Evolutionary conservation across 2,329 filamentous ascomycete species (phyloP), one percentile per base, ranked within the genome.

Genomic region (Akanthomyces dipterigenus): DNA sequence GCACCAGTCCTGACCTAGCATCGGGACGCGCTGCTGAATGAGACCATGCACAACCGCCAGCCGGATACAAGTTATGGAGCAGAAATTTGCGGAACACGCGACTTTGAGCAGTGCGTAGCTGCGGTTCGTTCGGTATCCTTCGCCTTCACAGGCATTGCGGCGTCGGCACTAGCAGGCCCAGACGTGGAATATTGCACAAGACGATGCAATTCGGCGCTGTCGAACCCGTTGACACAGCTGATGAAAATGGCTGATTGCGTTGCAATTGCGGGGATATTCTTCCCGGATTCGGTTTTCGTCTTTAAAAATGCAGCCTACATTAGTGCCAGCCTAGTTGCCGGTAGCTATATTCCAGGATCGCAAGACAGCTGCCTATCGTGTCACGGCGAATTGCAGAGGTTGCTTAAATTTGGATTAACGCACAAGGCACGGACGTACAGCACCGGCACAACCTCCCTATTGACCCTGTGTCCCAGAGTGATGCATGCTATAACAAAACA

Each of bases 21-120:
- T 8, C 28, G 28, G 28, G 5, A 31, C 28, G 28, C 28, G 28
- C 28, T 31, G 28, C 5, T 8, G 28, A 31, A 31, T 31, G 5
- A 31, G 28, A 4, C 8, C 28, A 31, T 31, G 28, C 8, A 31
- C 28, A 4, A 8, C 28, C 8, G 28, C 28, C 28, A 31, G 8
- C 28, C 28, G 28, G 8, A 8, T 8, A 8, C 28, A 5, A 8
- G 28, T 31, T 8, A 6, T 76, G 67, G 0, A 73, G 62, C 34
- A 65, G 65, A 61, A 75, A 76, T 62, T 71, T 72, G 64, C 76
- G 71, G 65, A 77, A 76, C 3, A 67, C 67, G 18, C 11, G 71
- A 72, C 64, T 77, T 77, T 73, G 36, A 75, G 62, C 22, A 77
- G 65, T 12, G 73, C 71, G 64, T 76, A 76, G 55, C 76, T 72